These are phyloP conservation scores for Porogramme epimiltina DNA, from an alignment of 1,284 basidiomycete species.

Conservation along the genomic window DNA sequence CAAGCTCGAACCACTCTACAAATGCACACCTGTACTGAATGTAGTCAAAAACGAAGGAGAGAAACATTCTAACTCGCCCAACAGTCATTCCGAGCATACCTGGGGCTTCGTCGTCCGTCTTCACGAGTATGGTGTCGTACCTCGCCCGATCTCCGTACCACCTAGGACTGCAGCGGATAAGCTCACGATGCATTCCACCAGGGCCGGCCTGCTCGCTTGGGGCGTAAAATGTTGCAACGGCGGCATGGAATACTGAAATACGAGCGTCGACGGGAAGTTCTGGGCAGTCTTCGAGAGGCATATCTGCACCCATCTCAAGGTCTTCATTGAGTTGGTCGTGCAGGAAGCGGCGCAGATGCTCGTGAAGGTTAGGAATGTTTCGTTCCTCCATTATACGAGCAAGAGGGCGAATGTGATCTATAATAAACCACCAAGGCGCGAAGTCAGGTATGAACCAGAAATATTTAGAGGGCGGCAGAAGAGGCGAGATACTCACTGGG, in stretches of 20 bases:
- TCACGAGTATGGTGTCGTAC: constrained; percentile 15
- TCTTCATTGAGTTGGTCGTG: neutral
- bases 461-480: no score
- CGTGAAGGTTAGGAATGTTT: neutral
- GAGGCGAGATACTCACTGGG: no score
- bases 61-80: constrained; percentile 4
- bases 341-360: neutral
- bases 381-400: neutral
- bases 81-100: constrained; percentile 5
- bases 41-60: constrained; percentile 7
- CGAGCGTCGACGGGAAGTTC: neutral
- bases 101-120: neutral
- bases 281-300: neutral
- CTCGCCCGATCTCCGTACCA: constrained; percentile 18
- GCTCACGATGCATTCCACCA: constrained; percentile 24
- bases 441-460: no score
- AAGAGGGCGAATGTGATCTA: neutral
- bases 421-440: no score
- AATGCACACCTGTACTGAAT: constrained; percentile 20
- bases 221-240: constrained; percentile 22
- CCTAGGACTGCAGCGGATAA: neutral
- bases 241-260: constrained; percentile 9
- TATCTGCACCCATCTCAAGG: neutral
- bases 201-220: constrained; percentile 28
- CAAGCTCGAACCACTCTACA: constrained; percentile 21